Conservation (phyloP, 2,329 filamentous ascomycete genomes). For the Ceratocystis eucalypticola region DNA sequence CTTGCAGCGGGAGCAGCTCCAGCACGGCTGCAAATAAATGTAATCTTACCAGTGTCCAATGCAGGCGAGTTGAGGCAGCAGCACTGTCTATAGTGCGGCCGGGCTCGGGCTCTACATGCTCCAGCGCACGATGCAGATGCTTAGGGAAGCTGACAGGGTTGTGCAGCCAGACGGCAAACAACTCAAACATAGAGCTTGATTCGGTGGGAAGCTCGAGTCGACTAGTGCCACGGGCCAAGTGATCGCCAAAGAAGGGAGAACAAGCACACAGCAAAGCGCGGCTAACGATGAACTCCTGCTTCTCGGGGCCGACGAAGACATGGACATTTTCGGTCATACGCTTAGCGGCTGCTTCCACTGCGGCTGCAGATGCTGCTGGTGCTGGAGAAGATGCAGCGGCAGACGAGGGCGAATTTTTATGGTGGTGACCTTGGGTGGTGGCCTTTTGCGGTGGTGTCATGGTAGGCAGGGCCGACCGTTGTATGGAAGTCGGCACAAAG, state of each 20-base stretch:
- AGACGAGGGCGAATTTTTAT: background rate
- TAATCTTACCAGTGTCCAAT: constrained; percentile 43
- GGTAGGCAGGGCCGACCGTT: constrained; percentile 4
- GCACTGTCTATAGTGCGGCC: constrained; percentile 21
- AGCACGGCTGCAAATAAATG: constrained; percentile 44
- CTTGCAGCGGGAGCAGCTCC: constrained; percentile 38
- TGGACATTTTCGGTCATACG: constrained; percentile 24
- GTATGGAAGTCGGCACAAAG: background rate
- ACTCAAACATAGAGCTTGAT: constrained; percentile 38
- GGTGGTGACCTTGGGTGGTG: background rate
- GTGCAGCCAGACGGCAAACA: constrained; percentile 39
- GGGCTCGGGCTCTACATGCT: constrained; percentile 20
- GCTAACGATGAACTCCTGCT: constrained; percentile 32
- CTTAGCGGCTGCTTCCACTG: background rate
- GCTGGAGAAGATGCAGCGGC: background rate
- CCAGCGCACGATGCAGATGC: constrained; percentile 32
- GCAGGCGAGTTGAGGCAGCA: constrained; percentile 30
- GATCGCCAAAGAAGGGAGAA: constrained; percentile 36
- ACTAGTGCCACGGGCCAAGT: constrained; percentile 30
- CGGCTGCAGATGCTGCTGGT: background rate
- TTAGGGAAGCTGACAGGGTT: constrained; percentile 26
- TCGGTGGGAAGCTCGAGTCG: constrained; percentile 34
- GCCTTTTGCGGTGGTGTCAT: constrained; percentile 3
- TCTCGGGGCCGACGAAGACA: constrained; percentile 32
- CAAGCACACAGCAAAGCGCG: constrained; percentile 34